phyloP scores from a whole-genome alignment of 805 yeast species.

The Suhomyces vadensis region DNA sequence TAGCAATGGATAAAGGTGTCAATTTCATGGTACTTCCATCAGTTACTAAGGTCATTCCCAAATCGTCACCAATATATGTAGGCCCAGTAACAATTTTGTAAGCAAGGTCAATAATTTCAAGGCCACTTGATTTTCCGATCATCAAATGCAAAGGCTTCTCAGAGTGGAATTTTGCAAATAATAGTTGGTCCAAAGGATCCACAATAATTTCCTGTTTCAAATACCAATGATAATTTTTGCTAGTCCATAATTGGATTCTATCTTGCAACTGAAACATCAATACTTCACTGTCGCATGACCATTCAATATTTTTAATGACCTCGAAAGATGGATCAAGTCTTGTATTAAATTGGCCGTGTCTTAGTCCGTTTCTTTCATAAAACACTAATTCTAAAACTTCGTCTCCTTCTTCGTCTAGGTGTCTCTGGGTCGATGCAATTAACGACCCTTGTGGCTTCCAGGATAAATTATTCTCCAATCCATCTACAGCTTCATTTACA shows the following conservation, averaged over 20 bases:
- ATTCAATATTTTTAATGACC: conserved; percentile 53
- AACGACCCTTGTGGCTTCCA: conserved; percentile 93
- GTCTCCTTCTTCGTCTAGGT: conserved; percentile 51
- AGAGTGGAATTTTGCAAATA: conserved; percentile 76
- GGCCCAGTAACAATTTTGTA: conserved; percentile 68
- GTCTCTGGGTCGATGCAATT: conserved; percentile 79
- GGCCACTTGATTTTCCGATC: conserved; percentile 52
- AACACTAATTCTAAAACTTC: conserved; percentile 60
- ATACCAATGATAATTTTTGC: conserved; percentile 95
- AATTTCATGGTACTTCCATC: conserved; percentile 73
- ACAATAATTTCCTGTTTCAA: conserved; percentile 72
- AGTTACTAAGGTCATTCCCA: conserved; percentile 76
- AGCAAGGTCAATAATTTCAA: conserved; percentile 70
- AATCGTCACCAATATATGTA: conserved; percentile 62
- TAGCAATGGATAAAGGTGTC: conserved; percentile 82
- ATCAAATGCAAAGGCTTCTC: conserved; percentile 80
- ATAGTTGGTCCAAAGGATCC: conserved; percentile 27
- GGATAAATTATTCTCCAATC: conserved; percentile 67
- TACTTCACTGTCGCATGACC: conserved; percentile 83
- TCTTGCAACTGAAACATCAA: conserved; percentile 65
- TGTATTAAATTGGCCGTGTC: conserved; percentile 82
- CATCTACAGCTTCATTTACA: conserved; percentile 87
- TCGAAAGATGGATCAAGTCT: conserved; percentile 53
- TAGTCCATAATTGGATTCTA: conserved; percentile 83
- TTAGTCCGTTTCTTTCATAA: conserved; percentile 89